A percentile compares a stretch with the other conserved stretches of the same genome.
Conservation (phyloP, 2,329 filamentous ascomycete genomes). For the Neoascochyta sp. region DNA sequence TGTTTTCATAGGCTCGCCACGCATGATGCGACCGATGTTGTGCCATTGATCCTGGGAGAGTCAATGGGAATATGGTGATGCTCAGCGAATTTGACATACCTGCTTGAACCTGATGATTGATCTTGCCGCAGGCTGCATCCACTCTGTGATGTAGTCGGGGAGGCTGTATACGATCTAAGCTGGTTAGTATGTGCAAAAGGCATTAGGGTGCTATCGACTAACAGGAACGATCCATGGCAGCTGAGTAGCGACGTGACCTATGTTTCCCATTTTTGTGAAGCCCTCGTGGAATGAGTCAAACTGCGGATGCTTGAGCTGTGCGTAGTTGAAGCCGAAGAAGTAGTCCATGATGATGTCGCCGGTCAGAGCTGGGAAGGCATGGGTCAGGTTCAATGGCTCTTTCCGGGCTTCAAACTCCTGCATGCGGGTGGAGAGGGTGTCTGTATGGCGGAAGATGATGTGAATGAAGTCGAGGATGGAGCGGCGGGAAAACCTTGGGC, state of each 20-base stretch:
- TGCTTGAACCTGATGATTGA: slow-evolving; percentile 30
- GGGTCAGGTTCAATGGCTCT: slow-evolving; percentile 28
- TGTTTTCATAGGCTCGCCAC: slow-evolving; percentile 26
- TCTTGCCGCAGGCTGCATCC: slow-evolving; percentile 31
- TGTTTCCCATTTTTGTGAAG: slow-evolving; percentile 29
- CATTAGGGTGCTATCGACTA: slow-evolving; percentile 4
- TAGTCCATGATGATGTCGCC: slow-evolving; percentile 49
- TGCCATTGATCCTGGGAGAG: slow-evolving; percentile 19
- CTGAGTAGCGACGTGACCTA: slow-evolving; percentile 33
- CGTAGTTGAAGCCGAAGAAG: slow-evolving; percentile 37
- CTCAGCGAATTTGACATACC: slow-evolving; percentile 11
- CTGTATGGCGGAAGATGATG: slow-evolving; percentile 35
- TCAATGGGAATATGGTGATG: neutral
- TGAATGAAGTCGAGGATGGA: slow-evolving; percentile 36
- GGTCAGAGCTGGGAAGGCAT: slow-evolving; percentile 41
- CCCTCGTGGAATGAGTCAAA: slow-evolving; percentile 36
- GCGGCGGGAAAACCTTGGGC: slow-evolving; percentile 32
- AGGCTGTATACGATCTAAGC: slow-evolving; percentile 32
- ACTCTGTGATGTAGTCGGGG: slow-evolving; percentile 27
- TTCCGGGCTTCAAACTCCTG: slow-evolving; percentile 29
- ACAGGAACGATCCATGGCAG: slow-evolving; percentile 32
- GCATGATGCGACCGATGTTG: slow-evolving; percentile 25
- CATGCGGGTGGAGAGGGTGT: slow-evolving; percentile 28
- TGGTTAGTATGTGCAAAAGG: neutral
- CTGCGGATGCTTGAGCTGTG: slow-evolving; percentile 30